Percentiles rank a stretch among this genome's conserved stretches.
These are phyloP conservation scores for Helianthus tuberosus DNA, from an alignment of 129 eudicot genomes.

Conservation along the genomic window DNA sequence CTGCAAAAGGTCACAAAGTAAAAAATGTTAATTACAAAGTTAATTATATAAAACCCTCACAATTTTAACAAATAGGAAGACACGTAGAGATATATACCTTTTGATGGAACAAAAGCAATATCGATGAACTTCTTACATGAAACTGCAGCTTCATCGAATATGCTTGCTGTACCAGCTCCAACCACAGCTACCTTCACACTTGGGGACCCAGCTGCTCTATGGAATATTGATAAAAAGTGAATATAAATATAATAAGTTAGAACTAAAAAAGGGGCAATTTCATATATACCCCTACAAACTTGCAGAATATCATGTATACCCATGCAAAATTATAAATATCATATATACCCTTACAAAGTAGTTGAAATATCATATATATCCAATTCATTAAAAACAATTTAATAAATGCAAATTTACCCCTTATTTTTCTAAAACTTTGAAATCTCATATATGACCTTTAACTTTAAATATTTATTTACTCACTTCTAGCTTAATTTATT, in stretches of 20 bases:
- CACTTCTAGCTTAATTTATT: too few relatives aligned
- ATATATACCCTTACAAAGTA: too few relatives aligned
- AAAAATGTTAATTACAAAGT: constrained; percentile 16
- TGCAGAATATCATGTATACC: too few relatives aligned
- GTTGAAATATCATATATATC: too few relatives aligned
- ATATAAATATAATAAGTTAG: neutral
- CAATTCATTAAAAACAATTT: too few relatives aligned
- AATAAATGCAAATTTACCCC: too few relatives aligned
- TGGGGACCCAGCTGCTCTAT: constrained; percentile 84
- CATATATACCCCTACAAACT: too few relatives aligned
- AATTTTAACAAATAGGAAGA: constrained; percentile 13
- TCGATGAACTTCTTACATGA: constrained; percentile 51
- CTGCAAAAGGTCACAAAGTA: constrained; percentile 43
- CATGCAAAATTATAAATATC: too few relatives aligned
- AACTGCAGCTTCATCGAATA: constrained; percentile 50
- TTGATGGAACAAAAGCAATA: constrained; percentile 80
- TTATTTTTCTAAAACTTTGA: too few relatives aligned
- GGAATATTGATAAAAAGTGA: neutral
- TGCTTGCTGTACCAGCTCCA: constrained; percentile 83
- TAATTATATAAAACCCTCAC: neutral
- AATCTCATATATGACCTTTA: too few relatives aligned
- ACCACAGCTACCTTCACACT: constrained; percentile 79
- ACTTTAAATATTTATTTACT: too few relatives aligned
- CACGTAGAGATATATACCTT: constrained; percentile 55
- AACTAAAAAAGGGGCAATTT: too few relatives aligned